phyloP scores from a whole-genome alignment of 2,329 filamentous ascomycete genomes.

The Colletotrichum sublineola region DNA sequence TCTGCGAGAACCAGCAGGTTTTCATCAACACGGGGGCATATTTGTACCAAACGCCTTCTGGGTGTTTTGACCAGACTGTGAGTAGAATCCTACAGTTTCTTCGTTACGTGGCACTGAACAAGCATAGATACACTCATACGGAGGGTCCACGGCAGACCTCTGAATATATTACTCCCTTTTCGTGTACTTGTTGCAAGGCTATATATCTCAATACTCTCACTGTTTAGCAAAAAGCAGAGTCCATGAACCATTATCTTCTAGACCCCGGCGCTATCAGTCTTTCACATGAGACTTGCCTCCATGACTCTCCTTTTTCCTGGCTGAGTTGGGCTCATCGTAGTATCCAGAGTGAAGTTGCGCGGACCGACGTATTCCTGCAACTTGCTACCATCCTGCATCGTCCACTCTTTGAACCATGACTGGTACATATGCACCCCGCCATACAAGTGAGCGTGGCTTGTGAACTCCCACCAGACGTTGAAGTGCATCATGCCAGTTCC shows the following conservation, averaged over 20 bases:
- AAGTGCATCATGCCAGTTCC: slow-evolving; percentile 38
- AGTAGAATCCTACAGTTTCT: slow-evolving; percentile 44
- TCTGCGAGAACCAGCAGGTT: slow-evolving; percentile 64
- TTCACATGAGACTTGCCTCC: too few species aligned
- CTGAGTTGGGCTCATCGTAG: not conserved
- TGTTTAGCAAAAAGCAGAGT: not conserved
- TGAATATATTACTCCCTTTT: not conserved
- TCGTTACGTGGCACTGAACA: not conserved
- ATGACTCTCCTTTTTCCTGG: not conserved
- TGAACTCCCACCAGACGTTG: slow-evolving; percentile 39
- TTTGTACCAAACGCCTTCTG: slow-evolving; percentile 67
- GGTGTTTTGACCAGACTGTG: slow-evolving; percentile 71
- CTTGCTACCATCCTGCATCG: slow-evolving; percentile 21
- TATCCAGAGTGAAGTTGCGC: slow-evolving; percentile 13
- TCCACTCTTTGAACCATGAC: slow-evolving; percentile 17
- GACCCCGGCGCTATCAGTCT: not conserved
- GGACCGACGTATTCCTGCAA: slow-evolving; percentile 20
- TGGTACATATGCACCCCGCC: slow-evolving; percentile 20
- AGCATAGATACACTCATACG: slow-evolving; percentile 40
- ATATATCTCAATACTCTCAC: too few species aligned
- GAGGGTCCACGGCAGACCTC: slow-evolving; percentile 40
- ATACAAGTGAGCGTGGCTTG: slow-evolving; percentile 23
- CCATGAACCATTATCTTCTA: not conserved
- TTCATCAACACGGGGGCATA: slow-evolving; percentile 73
- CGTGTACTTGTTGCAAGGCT: not conserved